phyloP scores from a whole-genome alignment of 2,329 filamentous ascomycete species.

The Calcarisporium arbuscula region DNA sequence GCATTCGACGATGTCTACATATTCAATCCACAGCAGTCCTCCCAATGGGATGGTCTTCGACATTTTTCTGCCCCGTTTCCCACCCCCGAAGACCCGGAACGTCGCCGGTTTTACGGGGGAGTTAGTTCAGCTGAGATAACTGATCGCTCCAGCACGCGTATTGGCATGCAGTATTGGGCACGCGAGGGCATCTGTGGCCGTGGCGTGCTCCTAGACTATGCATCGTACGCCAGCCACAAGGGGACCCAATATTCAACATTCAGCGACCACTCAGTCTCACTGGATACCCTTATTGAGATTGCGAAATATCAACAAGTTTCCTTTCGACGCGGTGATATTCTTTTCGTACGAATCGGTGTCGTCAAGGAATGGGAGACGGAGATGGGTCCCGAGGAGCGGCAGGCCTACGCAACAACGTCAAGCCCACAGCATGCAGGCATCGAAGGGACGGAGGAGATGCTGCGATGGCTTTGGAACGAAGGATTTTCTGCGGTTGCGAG shows the following conservation, averaged over 20 bases:
- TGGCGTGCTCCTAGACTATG: constrained; percentile 46
- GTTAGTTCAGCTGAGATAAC: constrained; percentile 38
- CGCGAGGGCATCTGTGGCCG: constrained; percentile 41
- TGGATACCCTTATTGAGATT: constrained; percentile 20
- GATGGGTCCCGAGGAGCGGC: constrained; percentile 34
- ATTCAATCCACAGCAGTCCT: constrained; percentile 45
- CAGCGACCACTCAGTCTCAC: constrained; percentile 29
- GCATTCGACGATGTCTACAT: constrained; percentile 45
- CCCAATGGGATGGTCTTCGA: constrained; percentile 45
- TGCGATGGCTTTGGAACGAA: constrained; percentile 3
- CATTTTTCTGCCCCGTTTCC: constrained; percentile 40
- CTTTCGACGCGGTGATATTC: constrained; percentile 44
- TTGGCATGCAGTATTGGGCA: constrained; percentile 43
- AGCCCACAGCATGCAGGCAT: constrained; percentile 15
- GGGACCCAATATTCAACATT: constrained; percentile 33
- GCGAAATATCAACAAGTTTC: constrained; percentile 34
- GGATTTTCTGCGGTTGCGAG: constrained; percentile 3
- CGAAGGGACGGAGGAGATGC: constrained; percentile 3
- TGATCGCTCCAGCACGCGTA: constrained; percentile 34
- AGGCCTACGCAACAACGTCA: constrained; percentile 34
- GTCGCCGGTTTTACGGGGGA: constrained; percentile 43
- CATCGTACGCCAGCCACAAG: constrained; percentile 31
- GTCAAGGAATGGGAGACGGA: constrained; percentile 21
- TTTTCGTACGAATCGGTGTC: constrained; percentile 30
- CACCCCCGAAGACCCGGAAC: constrained; percentile 19